Evolutionary conservation across 1,284 basidiomycete species (phyloP).

Genomic region (Trichosporon faecale): DNA sequence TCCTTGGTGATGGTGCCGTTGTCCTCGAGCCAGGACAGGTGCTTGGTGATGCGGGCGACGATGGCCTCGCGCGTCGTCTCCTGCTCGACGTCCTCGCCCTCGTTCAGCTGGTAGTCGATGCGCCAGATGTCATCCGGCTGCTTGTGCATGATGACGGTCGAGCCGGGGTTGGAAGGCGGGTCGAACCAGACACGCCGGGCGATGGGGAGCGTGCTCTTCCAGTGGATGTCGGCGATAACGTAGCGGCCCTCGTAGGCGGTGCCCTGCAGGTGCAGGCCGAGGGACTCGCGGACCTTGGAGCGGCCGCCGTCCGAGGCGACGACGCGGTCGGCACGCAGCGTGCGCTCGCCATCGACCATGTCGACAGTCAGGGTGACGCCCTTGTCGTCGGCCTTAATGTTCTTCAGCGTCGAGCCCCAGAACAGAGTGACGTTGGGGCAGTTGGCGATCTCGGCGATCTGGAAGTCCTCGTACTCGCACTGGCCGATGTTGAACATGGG

Average conservation of each 20-base stretch:
- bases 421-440: slow-evolving; percentile 21
- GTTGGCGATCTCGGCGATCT: slow-evolving; percentile 16
- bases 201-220: slow-evolving; percentile 21
- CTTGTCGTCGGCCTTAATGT: slow-evolving; percentile 10
- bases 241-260: slow-evolving; percentile 27
- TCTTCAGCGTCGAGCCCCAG: slow-evolving; percentile 18
- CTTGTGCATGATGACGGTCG: slow-evolving; percentile 29
- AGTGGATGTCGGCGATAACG: slow-evolving; percentile 28
- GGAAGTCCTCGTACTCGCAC: slow-evolving; percentile 27
- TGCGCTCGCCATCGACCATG: slow-evolving; percentile 21
- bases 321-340: slow-evolving; percentile 19
- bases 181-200: slow-evolving; percentile 26
- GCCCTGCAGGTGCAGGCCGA: slow-evolving; percentile 19
- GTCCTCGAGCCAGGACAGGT: slow-evolving; percentile 26
- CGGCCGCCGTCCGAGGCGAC: slow-evolving; percentile 23
- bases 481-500: slow-evolving; percentile 29
- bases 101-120: slow-evolving; percentile 26
- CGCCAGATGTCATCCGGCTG: slow-evolving; percentile 29
- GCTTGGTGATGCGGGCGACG: slow-evolving; percentile 21
- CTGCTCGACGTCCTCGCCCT: slow-evolving; percentile 18
- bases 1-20: slow-evolving; percentile 27
- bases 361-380: slow-evolving; percentile 23
- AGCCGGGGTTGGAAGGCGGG: slow-evolving; percentile 24
- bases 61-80: slow-evolving; percentile 25
- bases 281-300: slow-evolving; percentile 20